Evolutionary conservation across 1,284 basidiomycete species (phyloP), one percentile per base, ranked within the genome.

Genomic region (Apiotrichum gracile): DNA sequence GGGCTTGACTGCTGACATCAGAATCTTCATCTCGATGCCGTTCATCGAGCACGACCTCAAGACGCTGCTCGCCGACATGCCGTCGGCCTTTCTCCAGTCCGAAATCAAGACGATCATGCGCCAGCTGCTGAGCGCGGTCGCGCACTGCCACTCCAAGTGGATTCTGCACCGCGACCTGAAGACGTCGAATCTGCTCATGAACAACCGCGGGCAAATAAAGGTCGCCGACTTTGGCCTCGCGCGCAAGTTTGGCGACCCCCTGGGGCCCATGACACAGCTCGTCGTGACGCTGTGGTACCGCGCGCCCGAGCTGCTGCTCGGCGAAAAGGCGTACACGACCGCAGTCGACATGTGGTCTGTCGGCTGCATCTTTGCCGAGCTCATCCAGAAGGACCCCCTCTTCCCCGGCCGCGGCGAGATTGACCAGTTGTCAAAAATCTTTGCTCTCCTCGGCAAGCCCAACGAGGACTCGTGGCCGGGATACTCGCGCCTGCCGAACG

Each of bases 11-110:
- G 31, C 6, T 27, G 17, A 21, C 24, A 43, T 58, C 79, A 93
- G 91, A 79, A 91, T 97, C 51, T 98, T 92, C 76, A 91, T 98
- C 58, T 93, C 97, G 29, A 97, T 97, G 92, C 94, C 97, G 68
- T 98, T 99, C 69, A 93, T 98, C 69, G 96, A 98, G 75, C 96
- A 99, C 74, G 94, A 99, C 73, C 85, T 99, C 69, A 98, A 98
- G 76, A 89, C 92, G 2, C 81, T 99, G 47, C 81, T 99, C 51
- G 88, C 86, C 13, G 79, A 89, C 58, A 97, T 97, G 91, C 88
- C 91, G 1, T 83, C 86, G 35, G 91, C 94, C 0, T 99, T 98
- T 76, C 78, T 97, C 26, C 91, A 93, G 71, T 96, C 91, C 34
- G 96, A 99, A 76, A 88, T 97, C 78, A 99, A 99, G 80, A 97